These are phyloP conservation scores for Alternaria gaisen DNA, from an alignment of 2,329 filamentous ascomycete species.

Conservation along the genomic window DNA sequence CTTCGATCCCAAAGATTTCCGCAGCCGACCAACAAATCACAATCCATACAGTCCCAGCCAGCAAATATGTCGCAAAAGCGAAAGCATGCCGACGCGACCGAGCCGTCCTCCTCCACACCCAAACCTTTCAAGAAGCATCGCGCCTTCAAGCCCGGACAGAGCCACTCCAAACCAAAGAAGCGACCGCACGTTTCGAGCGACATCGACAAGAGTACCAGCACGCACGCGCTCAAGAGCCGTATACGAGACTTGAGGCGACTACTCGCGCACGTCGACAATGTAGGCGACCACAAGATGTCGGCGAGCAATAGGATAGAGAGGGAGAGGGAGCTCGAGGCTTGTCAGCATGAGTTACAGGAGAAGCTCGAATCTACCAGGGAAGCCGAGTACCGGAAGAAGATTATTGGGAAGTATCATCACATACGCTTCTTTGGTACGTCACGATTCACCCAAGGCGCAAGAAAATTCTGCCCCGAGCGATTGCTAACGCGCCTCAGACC, in stretches of 20 bases:
- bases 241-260: constrained; percentile 74
- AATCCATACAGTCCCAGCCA: background rate
- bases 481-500: constrained; percentile 59
- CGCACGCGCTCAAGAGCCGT: constrained; percentile 74
- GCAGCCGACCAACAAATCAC: constrained; percentile 5
- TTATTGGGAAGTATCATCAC: constrained; percentile 84
- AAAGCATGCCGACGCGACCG: constrained; percentile 39
- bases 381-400: constrained; percentile 70
- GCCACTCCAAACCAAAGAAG: constrained; percentile 26
- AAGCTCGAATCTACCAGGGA: constrained; percentile 57
- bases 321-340: constrained; percentile 74
- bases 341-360: constrained; percentile 68
- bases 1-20: constrained; percentile 12
- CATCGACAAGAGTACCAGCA: constrained; percentile 41
- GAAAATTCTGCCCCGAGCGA: constrained; percentile 1
- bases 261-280: constrained; percentile 65
- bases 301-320: constrained; percentile 73
- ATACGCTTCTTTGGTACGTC: constrained; percentile 80
- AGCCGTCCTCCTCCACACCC: constrained; percentile 18
- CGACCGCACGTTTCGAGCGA: constrained; percentile 34
- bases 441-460: background rate
- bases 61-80: constrained; percentile 48
- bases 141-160: constrained; percentile 28
- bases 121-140: constrained; percentile 38
- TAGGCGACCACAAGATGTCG: constrained; percentile 62